phyloP scores from a whole-genome alignment of 2,329 filamentous ascomycete species.

The Colletotrichum liriopes region DNA sequence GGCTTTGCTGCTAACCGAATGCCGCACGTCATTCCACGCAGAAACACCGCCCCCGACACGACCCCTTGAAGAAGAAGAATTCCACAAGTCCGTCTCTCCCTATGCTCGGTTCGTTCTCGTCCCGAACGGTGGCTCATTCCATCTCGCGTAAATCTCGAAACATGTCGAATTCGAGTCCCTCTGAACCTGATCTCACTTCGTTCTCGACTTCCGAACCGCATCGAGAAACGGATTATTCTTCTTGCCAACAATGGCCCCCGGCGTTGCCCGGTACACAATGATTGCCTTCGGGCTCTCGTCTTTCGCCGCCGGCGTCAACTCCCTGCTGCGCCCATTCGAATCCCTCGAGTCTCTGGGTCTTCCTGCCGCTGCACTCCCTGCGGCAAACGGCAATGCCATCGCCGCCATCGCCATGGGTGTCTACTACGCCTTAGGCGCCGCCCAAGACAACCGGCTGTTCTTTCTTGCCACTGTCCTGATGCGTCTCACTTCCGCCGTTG shows the following conservation, averaged over 20 bases:
- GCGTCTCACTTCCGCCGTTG: constrained; percentile 48
- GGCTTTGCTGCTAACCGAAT: constrained; percentile 14
- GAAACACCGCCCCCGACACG: not conserved
- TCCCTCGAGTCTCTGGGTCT: not conserved
- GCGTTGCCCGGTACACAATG: constrained; percentile 39
- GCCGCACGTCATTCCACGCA: constrained; percentile 28
- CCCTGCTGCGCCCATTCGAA: constrained; percentile 5
- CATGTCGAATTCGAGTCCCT: not conserved
- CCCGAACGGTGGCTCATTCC: constrained; percentile 27
- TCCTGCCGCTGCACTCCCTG: constrained; percentile 36
- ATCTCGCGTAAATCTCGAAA: not conserved
- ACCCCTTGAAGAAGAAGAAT: constrained; percentile 1
- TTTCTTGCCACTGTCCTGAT: constrained; percentile 51
- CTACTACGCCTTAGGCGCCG: constrained; percentile 52
- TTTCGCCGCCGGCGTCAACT: constrained; percentile 44
- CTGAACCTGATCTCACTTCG: constrained; percentile 7
- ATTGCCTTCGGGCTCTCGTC: constrained; percentile 47
- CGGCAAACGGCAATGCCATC: constrained; percentile 45
- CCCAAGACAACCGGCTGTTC: constrained; percentile 51
- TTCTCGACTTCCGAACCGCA: not conserved
- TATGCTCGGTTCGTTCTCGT: constrained; percentile 15
- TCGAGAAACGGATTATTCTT: not conserved
- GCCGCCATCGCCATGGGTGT: constrained; percentile 52
- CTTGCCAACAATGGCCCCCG: not conserved
- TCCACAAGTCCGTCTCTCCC: constrained; percentile 25